Conservation (phyloP, 106 monocot genomes). For the Allium cepa region DNA sequence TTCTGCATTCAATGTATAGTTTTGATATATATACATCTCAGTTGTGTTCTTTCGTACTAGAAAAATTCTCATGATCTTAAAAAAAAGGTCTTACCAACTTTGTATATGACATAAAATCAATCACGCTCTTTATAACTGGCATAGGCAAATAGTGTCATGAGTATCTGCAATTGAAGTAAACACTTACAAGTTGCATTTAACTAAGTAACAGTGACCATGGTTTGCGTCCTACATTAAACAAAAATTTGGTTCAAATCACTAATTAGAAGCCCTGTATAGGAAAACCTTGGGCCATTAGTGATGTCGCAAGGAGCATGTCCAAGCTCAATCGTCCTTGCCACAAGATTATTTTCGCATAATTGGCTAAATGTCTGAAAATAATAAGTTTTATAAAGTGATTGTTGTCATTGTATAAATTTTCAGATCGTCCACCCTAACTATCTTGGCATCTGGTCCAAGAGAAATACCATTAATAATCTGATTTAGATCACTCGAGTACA, state of each 20-base stretch:
- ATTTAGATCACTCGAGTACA: too few species aligned
- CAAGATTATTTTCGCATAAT: too few species aligned
- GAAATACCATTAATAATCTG: too few species aligned
- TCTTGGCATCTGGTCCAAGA: too few species aligned
- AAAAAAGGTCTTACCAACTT: constrained; percentile 59
- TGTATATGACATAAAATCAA: constrained; percentile 84
- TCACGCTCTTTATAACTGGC: constrained; percentile 70
- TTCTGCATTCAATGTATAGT: constrained; percentile 36
- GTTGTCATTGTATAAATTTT: too few species aligned
- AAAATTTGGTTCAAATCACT: constrained; percentile 24
- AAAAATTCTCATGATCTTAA: not conserved
- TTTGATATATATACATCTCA: not conserved
- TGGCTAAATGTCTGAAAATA: too few species aligned
- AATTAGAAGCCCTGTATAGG: constrained; percentile 84
- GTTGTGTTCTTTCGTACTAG: not conserved
- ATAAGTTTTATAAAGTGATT: too few species aligned
- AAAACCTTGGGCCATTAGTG: constrained; percentile 68
- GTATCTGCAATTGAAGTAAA: constrained; percentile 61
- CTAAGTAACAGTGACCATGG: too few species aligned
- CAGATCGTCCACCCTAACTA: too few species aligned
- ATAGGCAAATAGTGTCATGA: constrained; percentile 71
- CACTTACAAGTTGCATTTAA: not conserved
- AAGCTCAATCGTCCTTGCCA: too few species aligned
- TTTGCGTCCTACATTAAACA: not conserved
- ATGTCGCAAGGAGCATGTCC: too few species aligned